Evolutionary conservation across 805 yeast species (phyloP).

Genomic region (Metschnikowia continentalis): DNA sequence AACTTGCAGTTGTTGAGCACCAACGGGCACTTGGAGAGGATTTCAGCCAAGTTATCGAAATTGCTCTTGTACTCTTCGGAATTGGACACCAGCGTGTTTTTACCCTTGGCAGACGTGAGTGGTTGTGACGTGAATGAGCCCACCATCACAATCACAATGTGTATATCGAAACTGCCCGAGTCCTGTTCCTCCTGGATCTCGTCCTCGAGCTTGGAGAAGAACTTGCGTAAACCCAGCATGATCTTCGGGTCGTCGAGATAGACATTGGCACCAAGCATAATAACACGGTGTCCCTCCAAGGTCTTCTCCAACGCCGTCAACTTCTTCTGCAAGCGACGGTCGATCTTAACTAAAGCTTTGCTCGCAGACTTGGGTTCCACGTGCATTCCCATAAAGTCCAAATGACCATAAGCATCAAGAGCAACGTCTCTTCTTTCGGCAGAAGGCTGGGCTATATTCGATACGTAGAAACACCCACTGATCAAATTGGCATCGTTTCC

Average conservation of each 20-base stretch:
- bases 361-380: conserved; percentile 21
- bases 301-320: conserved; percentile 55
- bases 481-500: conserved; percentile 27
- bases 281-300: conserved; percentile 51
- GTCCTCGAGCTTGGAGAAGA: conserved; percentile 50
- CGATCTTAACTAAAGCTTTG: conserved; percentile 47
- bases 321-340: conserved; percentile 51
- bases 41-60: conserved; percentile 70
- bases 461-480: conserved; percentile 59
- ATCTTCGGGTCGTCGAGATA: conserved; percentile 56
- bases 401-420: conserved; percentile 67
- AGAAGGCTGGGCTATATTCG: conserved; percentile 81
- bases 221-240: conserved; percentile 60
- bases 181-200: conserved; percentile 25
- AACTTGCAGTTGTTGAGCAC: conserved; percentile 53
- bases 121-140: conserved; percentile 80
- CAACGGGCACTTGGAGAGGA: conserved; percentile 56
- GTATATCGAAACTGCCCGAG: conserved; percentile 37
- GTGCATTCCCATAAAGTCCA: conserved; percentile 59
- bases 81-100: conserved; percentile 44
- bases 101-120: conserved; percentile 52
- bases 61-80: conserved; percentile 56
- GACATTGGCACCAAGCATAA: conserved; percentile 73
- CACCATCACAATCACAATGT: conserved; percentile 66
- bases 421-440: conserved; percentile 70